Evolutionary conservation across 23 red algal genomes (phyloP).

Genomic region (Gracilaria caudata): DNA sequence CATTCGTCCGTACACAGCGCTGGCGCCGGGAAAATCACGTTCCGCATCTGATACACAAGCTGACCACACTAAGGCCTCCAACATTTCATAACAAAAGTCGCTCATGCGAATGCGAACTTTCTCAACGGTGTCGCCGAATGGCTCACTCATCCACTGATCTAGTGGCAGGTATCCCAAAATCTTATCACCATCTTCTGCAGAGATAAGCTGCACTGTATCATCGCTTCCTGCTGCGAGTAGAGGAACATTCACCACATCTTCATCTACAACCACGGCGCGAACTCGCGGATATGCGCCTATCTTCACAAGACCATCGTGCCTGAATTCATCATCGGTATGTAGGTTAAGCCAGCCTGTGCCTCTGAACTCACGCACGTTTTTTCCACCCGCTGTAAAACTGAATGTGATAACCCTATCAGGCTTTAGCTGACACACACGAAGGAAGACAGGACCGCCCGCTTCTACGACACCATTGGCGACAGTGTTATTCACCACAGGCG

Average conservation of each 20-base stretch:
- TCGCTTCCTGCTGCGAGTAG: not conserved
- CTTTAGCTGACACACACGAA: not conserved
- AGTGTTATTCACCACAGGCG: conserved; percentile 3
- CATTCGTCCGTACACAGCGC: not conserved
- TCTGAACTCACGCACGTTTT: not conserved
- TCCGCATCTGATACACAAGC: not conserved
- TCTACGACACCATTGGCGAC: conserved; percentile 14
- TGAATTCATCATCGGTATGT: not conserved
- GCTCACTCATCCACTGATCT: not conserved
- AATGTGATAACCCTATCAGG: conserved; percentile 10
- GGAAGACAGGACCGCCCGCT: not conserved
- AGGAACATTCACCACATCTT: not conserved
- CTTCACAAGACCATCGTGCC: not conserved
- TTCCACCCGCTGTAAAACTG: not conserved
- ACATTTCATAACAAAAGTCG: not conserved
- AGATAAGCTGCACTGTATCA: not conserved
- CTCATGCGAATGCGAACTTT: not conserved
- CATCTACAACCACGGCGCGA: not conserved
- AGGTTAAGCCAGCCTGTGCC: conserved; percentile 7
- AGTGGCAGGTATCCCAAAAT: conserved; percentile 1
- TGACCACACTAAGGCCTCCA: not conserved
- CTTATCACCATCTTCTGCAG: not conserved
- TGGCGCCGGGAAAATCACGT: not conserved
- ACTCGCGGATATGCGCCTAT: not conserved
- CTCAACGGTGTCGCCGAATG: not conserved